A percentile compares a stretch with the other conserved stretches of the same genome.
phyloP scores from a whole-genome alignment of 371 early-diverging fungal genomes.

The Apophysomyces elegans region DNA sequence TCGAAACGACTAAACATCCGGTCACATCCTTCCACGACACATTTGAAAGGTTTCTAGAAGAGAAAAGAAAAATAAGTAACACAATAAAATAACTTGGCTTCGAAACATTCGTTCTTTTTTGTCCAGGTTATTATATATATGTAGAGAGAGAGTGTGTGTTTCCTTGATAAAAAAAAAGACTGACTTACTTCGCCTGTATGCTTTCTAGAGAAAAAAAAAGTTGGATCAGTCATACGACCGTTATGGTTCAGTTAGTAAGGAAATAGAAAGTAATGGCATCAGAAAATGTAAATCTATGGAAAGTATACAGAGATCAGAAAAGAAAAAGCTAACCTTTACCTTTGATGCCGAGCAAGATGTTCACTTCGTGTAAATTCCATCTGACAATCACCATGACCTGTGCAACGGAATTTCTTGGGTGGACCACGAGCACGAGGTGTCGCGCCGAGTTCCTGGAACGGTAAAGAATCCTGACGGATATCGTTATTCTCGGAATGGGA shows the following conservation, averaged over 20 bases:
- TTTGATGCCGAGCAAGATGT: constrained; percentile 53
- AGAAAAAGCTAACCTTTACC: constrained; percentile 16
- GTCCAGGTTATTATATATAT: no score
- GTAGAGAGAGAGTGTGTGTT: no score
- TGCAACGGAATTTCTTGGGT: constrained; percentile 41
- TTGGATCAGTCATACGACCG: no score
- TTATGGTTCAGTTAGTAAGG: background rate
- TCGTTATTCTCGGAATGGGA: background rate
- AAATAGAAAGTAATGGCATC: background rate
- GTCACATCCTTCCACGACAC: constrained; percentile 53
- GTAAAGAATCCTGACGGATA: background rate
- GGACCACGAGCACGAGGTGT: background rate
- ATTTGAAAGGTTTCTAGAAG: constrained; percentile 53
- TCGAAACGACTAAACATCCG: constrained; percentile 61
- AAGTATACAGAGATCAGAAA: no score
- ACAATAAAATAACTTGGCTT: background rate
- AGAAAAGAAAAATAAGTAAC: constrained; percentile 2
- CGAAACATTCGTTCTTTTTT: no score
- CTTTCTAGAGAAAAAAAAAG: constrained; percentile 31
- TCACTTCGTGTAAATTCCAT: constrained; percentile 62
- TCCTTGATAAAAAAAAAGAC: no score
- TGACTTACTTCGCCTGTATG: constrained; percentile 56
- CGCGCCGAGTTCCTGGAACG: background rate
- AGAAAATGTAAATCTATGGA: background rate
- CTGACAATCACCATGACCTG: constrained; percentile 54